Base-by-base conservation (phyloP, 1,284 basidiomycete genomes). In the Fomitopsis betulina region DNA sequence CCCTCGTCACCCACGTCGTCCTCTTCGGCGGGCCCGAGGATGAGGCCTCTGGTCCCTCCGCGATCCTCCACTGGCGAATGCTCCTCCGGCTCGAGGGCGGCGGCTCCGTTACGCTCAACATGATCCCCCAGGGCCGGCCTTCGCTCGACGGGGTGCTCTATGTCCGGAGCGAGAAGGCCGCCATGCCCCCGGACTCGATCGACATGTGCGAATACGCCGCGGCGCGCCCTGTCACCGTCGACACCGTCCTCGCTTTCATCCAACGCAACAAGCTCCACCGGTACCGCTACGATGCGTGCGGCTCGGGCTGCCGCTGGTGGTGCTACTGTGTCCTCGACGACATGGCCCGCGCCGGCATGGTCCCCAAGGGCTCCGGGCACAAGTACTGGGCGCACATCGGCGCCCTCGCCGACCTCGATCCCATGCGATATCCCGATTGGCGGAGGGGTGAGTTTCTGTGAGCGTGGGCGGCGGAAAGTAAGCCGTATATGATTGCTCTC, bases 311-410 rank as follows among this genome's bases (percentile, higher is more conserved):
- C 25, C 25, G 45, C 23, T 47, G 45, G 45, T 47, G 45, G 45
- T 47, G 45, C 45, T 47, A 47, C 45, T 47, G 45, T 25, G 45
- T 47, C 13, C 45, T 47, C 45, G 45, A 47, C 45, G 45, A 47
- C 45, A 47, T 47, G 45, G 45, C 45, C 13, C 19, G 45, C 27
- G 21, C 45, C 3, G 45, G 45, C 25, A 47, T 47, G 19, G 45
- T 47, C 25, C 45, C 45, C 13, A 47, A 47, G 17, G 45, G 45
- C 10, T 47, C 45, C 12, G 45, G 45, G 2, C 45, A 47, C 25
- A 30, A 47, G 23, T 47, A 47, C 25, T 47, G 45, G 45, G 45
- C 10, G 45, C 45, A 47, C 45, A 47, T 47, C 45, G 45, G 45
- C 45, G 21, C 21, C 0, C 45, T 47, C 19, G 45, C 45, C 25